Evolutionary conservation across 805 yeast genomes (phyloP), one percentile per base, ranked within the genome.

Genomic region (Saccharomyces jurei): DNA sequence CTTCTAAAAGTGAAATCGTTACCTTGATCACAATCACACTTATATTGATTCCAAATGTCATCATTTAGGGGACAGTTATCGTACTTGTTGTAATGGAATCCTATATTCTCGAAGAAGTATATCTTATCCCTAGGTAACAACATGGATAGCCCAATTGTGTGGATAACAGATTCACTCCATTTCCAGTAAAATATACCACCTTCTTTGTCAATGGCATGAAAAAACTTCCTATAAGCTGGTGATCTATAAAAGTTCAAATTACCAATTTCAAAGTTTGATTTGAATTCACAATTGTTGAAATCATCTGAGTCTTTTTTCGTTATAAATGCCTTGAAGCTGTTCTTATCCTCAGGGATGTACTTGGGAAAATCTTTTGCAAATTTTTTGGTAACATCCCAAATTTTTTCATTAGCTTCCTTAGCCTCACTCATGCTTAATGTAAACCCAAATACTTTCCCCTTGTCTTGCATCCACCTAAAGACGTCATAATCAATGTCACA

Each of bases 141-240:
- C 56, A 87, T 73, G 8, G 88, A 74, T n/a, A 81, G 87, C 26
- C 87, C 94, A 56, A 87, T 79, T 8, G 89, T 82, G 64, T 86
- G 89, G 51, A 87, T 81, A 14, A 92, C 90, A 26, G 92, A 94
- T 67, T 86, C 94, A 53, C 94, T 91, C 90, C 95, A 88, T 63
- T 91, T 77, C 71, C 86, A 86, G 71, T 89, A 88, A 73, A 84
- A 89, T 64, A 89, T 83, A 4, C 94, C 94, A 56, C 92, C 89
- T 1, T 81, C 73, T 50, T 73, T 70, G 66, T 88, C 91, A 53
- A 87, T 75, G 61, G 77, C 71, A 26, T 82, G 81, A 59, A 87
- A 85, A 68, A 82, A 86, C 50, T 76, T 77, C 26, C 74, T 67
- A 70, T 87, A 89, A 21, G 83, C 83, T 54, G 83, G 79, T 27